Evolutionary conservation across 2,329 filamentous ascomycete genomes (phyloP), one percentile per base, ranked within the genome.

Genomic region (Sarocladium kiliense): DNA sequence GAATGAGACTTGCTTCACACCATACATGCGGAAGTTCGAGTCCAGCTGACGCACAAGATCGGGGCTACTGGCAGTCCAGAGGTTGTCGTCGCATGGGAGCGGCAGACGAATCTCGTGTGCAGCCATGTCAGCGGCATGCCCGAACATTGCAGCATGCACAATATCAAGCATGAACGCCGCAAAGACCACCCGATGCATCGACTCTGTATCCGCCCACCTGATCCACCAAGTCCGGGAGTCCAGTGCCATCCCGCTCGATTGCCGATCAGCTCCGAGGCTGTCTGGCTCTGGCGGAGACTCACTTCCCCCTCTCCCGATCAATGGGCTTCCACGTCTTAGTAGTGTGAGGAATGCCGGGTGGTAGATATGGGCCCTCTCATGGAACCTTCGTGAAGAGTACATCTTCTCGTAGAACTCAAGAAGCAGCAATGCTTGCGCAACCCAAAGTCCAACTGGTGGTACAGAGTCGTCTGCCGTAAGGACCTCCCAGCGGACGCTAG

Each of bases 371-470:
- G 91, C 89, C 60, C 91, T 80, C 68, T 96, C 92, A 69, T 97
- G 91, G 25, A 96, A 76, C 16, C 83, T 81, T 41, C 90, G 80
- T 1, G 89, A 91, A 2, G 89, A 90, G 67, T 89, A 94, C 81
- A 95, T 88, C 77, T 96, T 97, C 72, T 97, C 91, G 63, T 93
- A 96, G 3, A 92, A 82, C 66, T 97, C 92, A 2, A 97, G 75
- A 3, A 96, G 76, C 1, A 97, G 72, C 44, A 96, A 73, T 0
- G 91, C 86, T 66, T 96, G 91, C 59, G 94, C 93, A 1, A 94
- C 86, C 89, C 91, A 96, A 2, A 97, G 73, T 61, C 89, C 89
- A 0, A 91, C 90, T 0, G 91, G 90, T 0, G 92, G 90, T 18
- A 86, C 79, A 61, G 93, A 93, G 63, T 95, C 89, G 10, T 86